These are phyloP conservation scores for Cucurbita ficifolia DNA, from an alignment of 306 rosid species.

Conservation along the genomic window DNA sequence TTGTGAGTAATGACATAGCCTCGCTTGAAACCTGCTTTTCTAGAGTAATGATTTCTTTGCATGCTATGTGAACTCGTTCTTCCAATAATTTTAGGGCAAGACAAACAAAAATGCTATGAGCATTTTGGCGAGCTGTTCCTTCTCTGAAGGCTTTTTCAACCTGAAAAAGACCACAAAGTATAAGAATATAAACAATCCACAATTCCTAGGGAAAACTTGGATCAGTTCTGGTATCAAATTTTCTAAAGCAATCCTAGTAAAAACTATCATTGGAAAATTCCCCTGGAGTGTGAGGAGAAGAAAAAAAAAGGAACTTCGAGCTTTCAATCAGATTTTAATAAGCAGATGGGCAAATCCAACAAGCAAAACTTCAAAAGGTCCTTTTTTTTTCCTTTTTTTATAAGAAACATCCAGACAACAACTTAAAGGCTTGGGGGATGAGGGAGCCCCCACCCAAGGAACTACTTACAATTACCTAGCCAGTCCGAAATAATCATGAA, in stretches of 20 bases:
- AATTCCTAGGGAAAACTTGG: neutral
- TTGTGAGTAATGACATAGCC: conserved; percentile 12
- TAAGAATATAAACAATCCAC: neutral
- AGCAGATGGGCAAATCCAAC: neutral
- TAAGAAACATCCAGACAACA: too few species aligned
- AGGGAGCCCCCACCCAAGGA: neutral
- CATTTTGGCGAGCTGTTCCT: conserved; percentile 99
- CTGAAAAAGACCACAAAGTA: conserved; percentile 23
- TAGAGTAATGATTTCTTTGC: conserved; percentile 88
- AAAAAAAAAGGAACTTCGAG: neutral
- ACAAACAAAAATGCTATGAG: conserved; percentile 94
- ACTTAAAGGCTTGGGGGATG: too few species aligned
- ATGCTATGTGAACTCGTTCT: conserved; percentile 92
- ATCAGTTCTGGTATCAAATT: neutral
- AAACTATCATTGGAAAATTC: neutral
- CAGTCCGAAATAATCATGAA: neutral
- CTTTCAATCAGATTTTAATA: neutral
- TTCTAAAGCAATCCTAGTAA: neutral
- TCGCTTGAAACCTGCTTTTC: conserved; percentile 76
- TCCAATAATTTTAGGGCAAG: conserved; percentile 90
- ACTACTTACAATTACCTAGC: neutral
- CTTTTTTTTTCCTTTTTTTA: too few species aligned
- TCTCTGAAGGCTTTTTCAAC: conserved; percentile 98
- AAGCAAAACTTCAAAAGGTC: neutral
- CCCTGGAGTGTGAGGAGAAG: neutral